Evolutionary conservation across 2,329 filamentous ascomycete species (phyloP).

Genomic region (Xylariomycetidae sp.): DNA sequence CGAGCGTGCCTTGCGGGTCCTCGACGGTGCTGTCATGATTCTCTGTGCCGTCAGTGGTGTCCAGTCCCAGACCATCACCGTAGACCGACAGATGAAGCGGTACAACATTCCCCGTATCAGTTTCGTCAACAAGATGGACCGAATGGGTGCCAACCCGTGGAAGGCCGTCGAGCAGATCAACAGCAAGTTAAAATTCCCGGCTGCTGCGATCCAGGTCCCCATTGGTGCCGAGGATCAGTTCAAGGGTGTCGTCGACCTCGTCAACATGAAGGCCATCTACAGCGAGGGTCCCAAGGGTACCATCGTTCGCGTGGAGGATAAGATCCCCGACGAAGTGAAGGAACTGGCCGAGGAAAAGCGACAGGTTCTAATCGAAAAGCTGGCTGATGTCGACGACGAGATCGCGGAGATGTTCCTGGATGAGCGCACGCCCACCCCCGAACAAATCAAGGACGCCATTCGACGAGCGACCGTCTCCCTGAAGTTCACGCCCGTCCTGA

Average conservation of each 20-base stretch:
- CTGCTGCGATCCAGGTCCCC: constrained; percentile 89
- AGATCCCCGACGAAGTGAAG: constrained; percentile 74
- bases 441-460: constrained; percentile 88
- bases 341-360: constrained; percentile 77
- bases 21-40: constrained; percentile 98
- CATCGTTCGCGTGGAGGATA: constrained; percentile 66
- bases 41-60: constrained; percentile 95
- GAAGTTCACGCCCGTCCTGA: constrained; percentile 91
- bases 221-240: constrained; percentile 91
- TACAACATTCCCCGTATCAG: constrained; percentile 95
- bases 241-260: constrained; percentile 84
- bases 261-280: constrained; percentile 89
- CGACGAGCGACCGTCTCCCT: constrained; percentile 80
- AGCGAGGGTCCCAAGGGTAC: constrained; percentile 82
- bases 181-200: constrained; percentile 85
- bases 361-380: constrained; percentile 81
- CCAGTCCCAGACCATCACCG: constrained; percentile 95
- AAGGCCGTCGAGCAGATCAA: constrained; percentile 98
- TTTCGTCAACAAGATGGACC: constrained; percentile 99
- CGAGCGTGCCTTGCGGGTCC: constrained; percentile 85
- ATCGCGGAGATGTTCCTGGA: constrained; percentile 94
- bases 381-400: constrained; percentile 96
- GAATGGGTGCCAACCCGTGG: constrained; percentile 97
- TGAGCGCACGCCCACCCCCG: constrained; percentile 69
- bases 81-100: constrained; percentile 96